Percentiles rank a stretch among this genome's conserved stretches.
Conservation (phyloP, 2,329 filamentous ascomycete species). For the Diplodia mutila region DNA sequence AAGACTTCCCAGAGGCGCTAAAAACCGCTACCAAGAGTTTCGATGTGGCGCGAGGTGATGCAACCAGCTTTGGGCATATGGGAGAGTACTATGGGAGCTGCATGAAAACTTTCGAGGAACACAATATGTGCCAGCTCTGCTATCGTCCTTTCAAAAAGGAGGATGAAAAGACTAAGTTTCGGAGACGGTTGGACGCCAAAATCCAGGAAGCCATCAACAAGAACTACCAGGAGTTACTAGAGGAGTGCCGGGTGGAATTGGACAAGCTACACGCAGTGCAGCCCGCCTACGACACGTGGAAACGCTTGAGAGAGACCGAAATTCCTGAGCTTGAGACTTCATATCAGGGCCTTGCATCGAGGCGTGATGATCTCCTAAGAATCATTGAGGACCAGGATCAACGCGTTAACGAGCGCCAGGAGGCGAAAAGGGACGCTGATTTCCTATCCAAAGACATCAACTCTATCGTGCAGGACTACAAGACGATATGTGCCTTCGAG, state of each 20-base stretch:
- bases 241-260: conserved; percentile 61
- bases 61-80: conserved; percentile 70
- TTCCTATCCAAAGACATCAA: conserved; percentile 74
- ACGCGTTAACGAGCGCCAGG: conserved; percentile 63
- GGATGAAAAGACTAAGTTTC: conserved; percentile 65
- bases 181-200: conserved; percentile 66
- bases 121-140: conserved; percentile 78
- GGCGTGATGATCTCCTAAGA: conserved; percentile 44
- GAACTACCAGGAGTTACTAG: conserved; percentile 64
- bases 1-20: conserved; percentile 57
- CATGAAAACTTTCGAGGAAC: conserved; percentile 65
- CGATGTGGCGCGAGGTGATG: conserved; percentile 62
- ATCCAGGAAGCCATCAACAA: conserved; percentile 57
- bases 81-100: conserved; percentile 73
- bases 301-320: conserved; percentile 67
- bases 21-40: conserved; percentile 56
- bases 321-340: conserved; percentile 71
- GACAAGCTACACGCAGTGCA: conserved; percentile 59
- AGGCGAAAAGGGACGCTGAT: conserved; percentile 74
- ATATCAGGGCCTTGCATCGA: conserved; percentile 54
- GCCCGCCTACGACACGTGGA: conserved; percentile 73
- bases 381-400: conserved; percentile 67
- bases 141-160: conserved; percentile 65
- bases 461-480: conserved; percentile 72
- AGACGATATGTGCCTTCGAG: conserved; percentile 72